These are phyloP conservation scores for Solanum rostratum DNA, from an alignment of 257 asterid genomes.

Conservation along the genomic window DNA sequence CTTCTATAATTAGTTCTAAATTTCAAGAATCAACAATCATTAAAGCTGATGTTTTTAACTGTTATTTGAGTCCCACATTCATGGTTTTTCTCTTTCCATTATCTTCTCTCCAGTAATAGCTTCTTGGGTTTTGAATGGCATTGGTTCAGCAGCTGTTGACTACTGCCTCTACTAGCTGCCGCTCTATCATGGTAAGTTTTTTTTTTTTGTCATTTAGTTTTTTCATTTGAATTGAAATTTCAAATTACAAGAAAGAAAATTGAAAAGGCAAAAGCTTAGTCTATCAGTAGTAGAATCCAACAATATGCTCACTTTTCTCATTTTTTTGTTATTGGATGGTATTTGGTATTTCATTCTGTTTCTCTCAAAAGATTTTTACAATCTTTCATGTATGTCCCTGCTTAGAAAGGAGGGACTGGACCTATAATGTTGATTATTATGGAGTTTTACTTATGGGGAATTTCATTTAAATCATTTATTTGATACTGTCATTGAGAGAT, in stretches of 20 bases:
- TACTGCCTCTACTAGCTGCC: constrained; percentile 10
- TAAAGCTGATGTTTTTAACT: not conserved
- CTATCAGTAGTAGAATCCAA: not conserved
- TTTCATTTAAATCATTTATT: not conserved
- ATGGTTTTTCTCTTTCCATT: not conserved
- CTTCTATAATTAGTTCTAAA: not conserved
- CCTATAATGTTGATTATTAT: not conserved
- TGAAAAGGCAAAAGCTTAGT: not conserved
- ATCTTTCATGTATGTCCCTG: not conserved
- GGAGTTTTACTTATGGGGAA: not conserved
- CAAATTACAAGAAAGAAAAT: not conserved
- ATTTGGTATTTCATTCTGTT: not conserved
- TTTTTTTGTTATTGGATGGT: not conserved
- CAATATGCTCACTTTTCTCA: not conserved
- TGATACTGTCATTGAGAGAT: not conserved
- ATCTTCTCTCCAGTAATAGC: not conserved
- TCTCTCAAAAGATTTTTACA: not conserved
- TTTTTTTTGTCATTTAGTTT: not conserved
- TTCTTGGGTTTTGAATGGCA: constrained; percentile 9
- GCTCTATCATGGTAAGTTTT: constrained; percentile 17
- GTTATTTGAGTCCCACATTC: not conserved
- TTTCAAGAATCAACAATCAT: not conserved
- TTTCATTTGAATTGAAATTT: not conserved
- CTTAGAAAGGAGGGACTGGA: not conserved
- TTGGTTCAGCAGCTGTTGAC: constrained; percentile 8